Evolutionary conservation across 2,329 filamentous ascomycete genomes (phyloP), one percentile per base, ranked within the genome.

Genomic region (Rhexocercosporidium sp.): DNA sequence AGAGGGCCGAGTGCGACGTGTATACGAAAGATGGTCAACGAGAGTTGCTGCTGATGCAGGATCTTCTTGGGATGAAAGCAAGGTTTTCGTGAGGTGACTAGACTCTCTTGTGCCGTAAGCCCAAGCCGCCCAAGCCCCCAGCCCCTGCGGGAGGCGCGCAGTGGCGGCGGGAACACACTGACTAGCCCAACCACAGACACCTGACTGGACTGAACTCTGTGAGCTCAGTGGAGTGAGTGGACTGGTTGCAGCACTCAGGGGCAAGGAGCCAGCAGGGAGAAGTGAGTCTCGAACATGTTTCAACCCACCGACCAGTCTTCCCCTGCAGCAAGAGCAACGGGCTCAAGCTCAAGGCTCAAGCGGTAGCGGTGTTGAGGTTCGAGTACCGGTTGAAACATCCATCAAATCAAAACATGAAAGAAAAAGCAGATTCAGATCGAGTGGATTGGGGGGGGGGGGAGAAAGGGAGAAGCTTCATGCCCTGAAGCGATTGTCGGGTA

Each of bases 251-350:
- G 7, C 9, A 7, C 27, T 64, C 62, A 49, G 41, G 49, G 18
- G 46, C 16, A 0, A 34, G 20, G 44, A 18, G 44, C n/a, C 8
- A 3, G 16, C 8, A n/a, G 44, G 44, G 44, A 47, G 12, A n/a
- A 6, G n/a, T 41, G 29, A 59, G 62, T 64, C 62, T 64, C 62
- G 53, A 64, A 47, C 41, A 39, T 59, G 62, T 64, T 64, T 64
- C 62, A 64, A 34, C 46, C 53, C 11, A 11, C 49, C 9, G 49
- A 39, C 20, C 47, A 11, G 14, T 8, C n/a, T 39, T 54, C 18
- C 34, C 31, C 31, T 29, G 47, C 37, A 27, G 27, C n/a, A 47
- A 11, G 12, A n/a, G 44, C 9, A 47, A 11, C 20, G n/a, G 46
- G 44, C 20, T 49, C 46, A 27, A 18, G 18, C 22, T 29, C 11